A percentile compares a stretch with the other conserved stretches of the same genome.
These are phyloP conservation scores for Fraxinus quadrangulata DNA, from an alignment of 257 asterid species.

Conservation along the genomic window DNA sequence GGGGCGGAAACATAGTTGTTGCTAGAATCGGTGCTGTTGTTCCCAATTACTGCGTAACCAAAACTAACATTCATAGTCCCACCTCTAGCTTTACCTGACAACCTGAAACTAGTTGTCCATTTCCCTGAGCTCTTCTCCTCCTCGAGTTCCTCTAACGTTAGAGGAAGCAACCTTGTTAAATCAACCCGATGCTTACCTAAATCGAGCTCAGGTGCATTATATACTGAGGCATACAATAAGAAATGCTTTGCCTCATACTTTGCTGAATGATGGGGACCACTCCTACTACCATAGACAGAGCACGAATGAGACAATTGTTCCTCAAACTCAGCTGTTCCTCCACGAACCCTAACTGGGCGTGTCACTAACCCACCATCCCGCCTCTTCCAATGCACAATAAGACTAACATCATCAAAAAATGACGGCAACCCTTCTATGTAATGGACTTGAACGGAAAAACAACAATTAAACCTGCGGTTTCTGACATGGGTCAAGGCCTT, in stretches of 20 bases:
- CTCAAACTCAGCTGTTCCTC: slow-evolving; percentile 76
- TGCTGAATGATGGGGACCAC: slow-evolving; percentile 80
- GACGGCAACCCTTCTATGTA: slow-evolving; percentile 72
- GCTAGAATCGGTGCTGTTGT: slow-evolving; percentile 33
- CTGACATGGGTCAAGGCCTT: slow-evolving; percentile 73
- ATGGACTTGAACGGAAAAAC: slow-evolving; percentile 81
- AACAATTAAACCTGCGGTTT: slow-evolving; percentile 62
- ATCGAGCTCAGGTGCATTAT: slow-evolving; percentile 73
- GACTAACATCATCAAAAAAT: slow-evolving; percentile 54
- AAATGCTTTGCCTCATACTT: slow-evolving; percentile 87
- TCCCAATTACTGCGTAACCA: slow-evolving; percentile 60
- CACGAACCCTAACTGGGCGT: slow-evolving; percentile 51
- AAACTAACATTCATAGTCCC: slow-evolving; percentile 82
- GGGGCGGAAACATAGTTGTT: slow-evolving; percentile 38
- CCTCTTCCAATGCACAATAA: slow-evolving; percentile 86
- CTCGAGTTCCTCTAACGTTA: slow-evolving; percentile 83
- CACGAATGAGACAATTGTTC: slow-evolving; percentile 74
- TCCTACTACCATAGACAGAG: slow-evolving; percentile 74
- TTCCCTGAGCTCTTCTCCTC: slow-evolving; percentile 86
- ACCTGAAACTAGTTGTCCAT: slow-evolving; percentile 91
- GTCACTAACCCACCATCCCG: slow-evolving; percentile 75
- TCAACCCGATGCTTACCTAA: slow-evolving; percentile 88
- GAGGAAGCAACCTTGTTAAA: slow-evolving; percentile 89
- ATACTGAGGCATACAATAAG: slow-evolving; percentile 69
- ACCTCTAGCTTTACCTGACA: slow-evolving; percentile 83